Evolutionary conservation across 768 basidiomycete species (phyloP).

Genomic region (Tephrocybe rancida): DNA sequence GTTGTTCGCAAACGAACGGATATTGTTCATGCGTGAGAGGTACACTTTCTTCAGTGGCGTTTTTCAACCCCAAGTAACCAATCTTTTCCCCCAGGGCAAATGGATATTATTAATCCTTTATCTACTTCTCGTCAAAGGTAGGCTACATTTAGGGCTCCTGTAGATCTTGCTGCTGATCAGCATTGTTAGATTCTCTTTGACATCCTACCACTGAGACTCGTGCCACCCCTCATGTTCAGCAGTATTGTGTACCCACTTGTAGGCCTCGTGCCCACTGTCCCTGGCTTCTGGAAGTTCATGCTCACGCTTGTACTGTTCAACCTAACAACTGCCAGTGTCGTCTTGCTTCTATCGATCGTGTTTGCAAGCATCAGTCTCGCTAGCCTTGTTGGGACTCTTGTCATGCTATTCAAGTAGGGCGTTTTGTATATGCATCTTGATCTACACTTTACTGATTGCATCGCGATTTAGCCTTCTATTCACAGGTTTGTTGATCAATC

Average conservation of each 20-base stretch:
- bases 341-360: slow-evolving; percentile 87
- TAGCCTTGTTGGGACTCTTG: slow-evolving; percentile 89
- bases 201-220: slow-evolving; percentile 90
- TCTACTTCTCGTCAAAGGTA: slow-evolving; percentile 95
- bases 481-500: slow-evolving; percentile 94
- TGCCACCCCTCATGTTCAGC: slow-evolving; percentile 94
- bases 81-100: slow-evolving; percentile 73
- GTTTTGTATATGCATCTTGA: slow-evolving; percentile 14
- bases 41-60: too few species aligned
- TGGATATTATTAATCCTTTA: slow-evolving; percentile 96
- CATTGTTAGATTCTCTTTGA: slow-evolving; percentile 85
- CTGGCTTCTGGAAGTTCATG: slow-evolving; percentile 98
- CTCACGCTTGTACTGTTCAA: slow-evolving; percentile 96
- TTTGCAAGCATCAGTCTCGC: slow-evolving; percentile 88
- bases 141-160: neutral
- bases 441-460: slow-evolving; percentile 3
- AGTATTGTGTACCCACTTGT: slow-evolving; percentile 95
- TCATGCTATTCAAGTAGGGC: slow-evolving; percentile 97
- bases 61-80: neutral
- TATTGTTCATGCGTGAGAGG: slow-evolving; percentile 99
- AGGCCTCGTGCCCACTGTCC: slow-evolving; percentile 89
- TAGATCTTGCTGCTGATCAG: neutral
- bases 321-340: slow-evolving; percentile 90
- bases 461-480: slow-evolving; percentile 73
- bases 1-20: slow-evolving; percentile 92